A percentile compares a stretch with the other conserved stretches of the same genome.
These are phyloP conservation scores for Fusarium udum DNA, from an alignment of 2,329 filamentous ascomycete species.

Conservation along the genomic window DNA sequence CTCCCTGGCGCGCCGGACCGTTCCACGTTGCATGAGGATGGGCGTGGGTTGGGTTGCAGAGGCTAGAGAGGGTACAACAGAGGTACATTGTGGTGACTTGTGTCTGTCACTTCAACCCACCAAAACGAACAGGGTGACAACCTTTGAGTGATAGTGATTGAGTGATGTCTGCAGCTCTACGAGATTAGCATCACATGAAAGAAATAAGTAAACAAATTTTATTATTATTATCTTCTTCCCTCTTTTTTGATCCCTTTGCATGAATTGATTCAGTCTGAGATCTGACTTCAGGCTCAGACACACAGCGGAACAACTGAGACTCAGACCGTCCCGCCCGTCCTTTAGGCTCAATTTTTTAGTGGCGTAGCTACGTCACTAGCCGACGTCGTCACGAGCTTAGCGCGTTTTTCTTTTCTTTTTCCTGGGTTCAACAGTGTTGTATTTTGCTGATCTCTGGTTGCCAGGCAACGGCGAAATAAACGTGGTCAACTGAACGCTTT, in stretches of 20 bases:
- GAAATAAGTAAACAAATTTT: background rate
- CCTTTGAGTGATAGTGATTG: background rate
- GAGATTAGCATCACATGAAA: background rate
- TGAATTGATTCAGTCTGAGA: background rate
- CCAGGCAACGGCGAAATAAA: constrained; percentile 31
- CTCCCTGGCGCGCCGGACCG: constrained; percentile 26
- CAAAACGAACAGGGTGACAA: background rate
- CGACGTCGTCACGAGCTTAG: constrained; percentile 31
- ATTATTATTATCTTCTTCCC: no score
- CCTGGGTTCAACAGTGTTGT: background rate
- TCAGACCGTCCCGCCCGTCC: background rate
- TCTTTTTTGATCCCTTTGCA: background rate
- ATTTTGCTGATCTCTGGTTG: constrained; percentile 26
- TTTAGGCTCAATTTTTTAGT: constrained; percentile 1
- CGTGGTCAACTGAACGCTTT: constrained; percentile 15
- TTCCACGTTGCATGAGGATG: constrained; percentile 34
- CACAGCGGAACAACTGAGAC: background rate
- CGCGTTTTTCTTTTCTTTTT: constrained; percentile 10
- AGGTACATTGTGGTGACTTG: constrained; percentile 13
- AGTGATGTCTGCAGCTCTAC: background rate
- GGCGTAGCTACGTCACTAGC: constrained; percentile 44
- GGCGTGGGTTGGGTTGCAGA: constrained; percentile 6
- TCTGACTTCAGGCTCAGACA: constrained; percentile 22
- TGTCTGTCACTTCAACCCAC: constrained; percentile 9
- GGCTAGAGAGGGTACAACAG: constrained; percentile 17